Percentiles rank a stretch among this genome's conserved stretches.
These are phyloP conservation scores for Cardamine occulta DNA, from an alignment of 345 rosid genomes.

Conservation along the genomic window DNA sequence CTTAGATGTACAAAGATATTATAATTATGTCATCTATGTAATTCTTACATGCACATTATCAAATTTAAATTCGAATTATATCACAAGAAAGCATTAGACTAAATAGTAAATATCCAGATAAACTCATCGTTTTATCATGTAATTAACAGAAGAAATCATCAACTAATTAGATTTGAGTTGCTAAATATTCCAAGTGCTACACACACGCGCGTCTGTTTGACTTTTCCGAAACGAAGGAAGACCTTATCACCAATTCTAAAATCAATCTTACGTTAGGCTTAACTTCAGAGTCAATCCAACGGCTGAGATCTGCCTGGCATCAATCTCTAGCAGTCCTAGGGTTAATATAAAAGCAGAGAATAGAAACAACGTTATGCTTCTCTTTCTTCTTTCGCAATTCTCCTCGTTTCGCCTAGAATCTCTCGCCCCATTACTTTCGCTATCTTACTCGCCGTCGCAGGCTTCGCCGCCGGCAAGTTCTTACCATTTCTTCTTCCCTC, in stretches of 20 bases:
- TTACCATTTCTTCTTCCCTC: conserved; percentile 56
- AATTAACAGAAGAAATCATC: too few species aligned
- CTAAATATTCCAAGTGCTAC: background rate
- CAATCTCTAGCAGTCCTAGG: conserved; percentile 19
- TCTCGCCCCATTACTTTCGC: conserved; percentile 22
- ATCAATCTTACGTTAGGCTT: background rate
- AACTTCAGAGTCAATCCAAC: conserved; percentile 30
- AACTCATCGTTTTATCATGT: background rate
- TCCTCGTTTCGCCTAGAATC: conserved; percentile 19
- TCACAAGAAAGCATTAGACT: background rate
- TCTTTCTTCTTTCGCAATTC: conserved; percentile 13
- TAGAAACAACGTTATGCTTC: background rate
- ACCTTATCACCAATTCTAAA: conserved; percentile 14
- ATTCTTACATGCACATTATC: too few species aligned
- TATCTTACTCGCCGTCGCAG: conserved; percentile 56
- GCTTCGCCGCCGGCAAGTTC: conserved; percentile 55
- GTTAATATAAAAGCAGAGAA: conserved; percentile 33
- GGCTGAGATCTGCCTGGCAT: conserved; percentile 25
- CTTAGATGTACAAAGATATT: conserved; percentile 56
- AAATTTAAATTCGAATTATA: too few species aligned
- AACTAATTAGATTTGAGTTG: background rate
- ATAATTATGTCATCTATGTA: too few species aligned
- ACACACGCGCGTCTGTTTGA: conserved; percentile 11
- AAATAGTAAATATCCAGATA: background rate
- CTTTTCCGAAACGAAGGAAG: conserved; percentile 14